Percentiles rank a stretch among this genome's conserved stretches.
Evolutionary conservation across 805 yeast genomes (phyloP).

Genomic region (Saccharomycopsis oosterbeekiorum): DNA sequence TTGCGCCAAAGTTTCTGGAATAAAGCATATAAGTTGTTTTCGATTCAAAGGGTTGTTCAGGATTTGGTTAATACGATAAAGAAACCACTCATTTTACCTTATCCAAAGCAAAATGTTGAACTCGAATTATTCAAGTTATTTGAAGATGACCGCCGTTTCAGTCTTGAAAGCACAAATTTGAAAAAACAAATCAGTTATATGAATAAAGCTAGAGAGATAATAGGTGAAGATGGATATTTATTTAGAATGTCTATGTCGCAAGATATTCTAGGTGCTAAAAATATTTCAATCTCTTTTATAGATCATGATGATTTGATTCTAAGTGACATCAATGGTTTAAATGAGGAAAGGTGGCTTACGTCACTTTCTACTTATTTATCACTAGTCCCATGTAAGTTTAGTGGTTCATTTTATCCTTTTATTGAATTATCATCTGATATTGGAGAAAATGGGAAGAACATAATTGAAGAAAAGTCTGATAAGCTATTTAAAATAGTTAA

Average conservation of each 20-base stretch:
- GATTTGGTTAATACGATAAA: constrained; percentile 35
- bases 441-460: neutral
- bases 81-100: neutral
- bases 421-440: neutral
- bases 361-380: constrained; percentile 8
- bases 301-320: constrained; percentile 83
- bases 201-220: constrained; percentile 71
- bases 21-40: constrained; percentile 84
- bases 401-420: neutral
- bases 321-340: constrained; percentile 48
- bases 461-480: neutral
- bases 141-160: constrained; percentile 64
- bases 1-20: constrained; percentile 91
- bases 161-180: constrained; percentile 46
- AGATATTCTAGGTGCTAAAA: constrained; percentile 24
- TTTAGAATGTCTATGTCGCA: constrained; percentile 72
- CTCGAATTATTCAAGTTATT: constrained; percentile 70
- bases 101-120: constrained; percentile 53
- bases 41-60: constrained; percentile 87
- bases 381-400: neutral
- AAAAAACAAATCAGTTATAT: constrained; percentile 85
- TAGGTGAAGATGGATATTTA: constrained; percentile 81
- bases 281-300: constrained; percentile 69
- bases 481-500: neutral
- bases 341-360: constrained; percentile 71